Percentiles rank a stretch among this genome's conserved stretches.
Conservation (phyloP, 192 early-diverging fungal genomes). For the Backusella macrospora region DNA sequence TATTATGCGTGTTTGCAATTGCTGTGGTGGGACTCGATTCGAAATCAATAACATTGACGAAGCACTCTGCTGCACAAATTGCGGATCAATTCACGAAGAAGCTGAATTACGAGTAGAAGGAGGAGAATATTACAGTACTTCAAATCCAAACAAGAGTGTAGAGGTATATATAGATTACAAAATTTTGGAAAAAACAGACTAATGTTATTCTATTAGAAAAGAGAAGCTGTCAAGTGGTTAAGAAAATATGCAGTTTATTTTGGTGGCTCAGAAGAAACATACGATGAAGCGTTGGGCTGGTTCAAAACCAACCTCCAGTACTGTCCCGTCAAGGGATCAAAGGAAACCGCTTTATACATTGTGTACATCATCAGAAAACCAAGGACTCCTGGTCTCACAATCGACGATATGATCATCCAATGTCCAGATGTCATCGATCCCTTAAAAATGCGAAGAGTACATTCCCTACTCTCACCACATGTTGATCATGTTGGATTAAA, state of each 20-base stretch:
- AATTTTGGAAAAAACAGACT: neutral
- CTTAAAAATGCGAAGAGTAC: neutral
- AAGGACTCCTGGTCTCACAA: neutral
- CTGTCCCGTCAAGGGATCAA: neutral
- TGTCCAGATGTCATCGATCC: neutral
- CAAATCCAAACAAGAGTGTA: neutral
- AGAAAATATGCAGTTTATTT: neutral
- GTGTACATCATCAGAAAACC: neutral
- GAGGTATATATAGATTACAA: neutral
- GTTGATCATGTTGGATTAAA: neutral
- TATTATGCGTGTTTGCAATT: neutral
- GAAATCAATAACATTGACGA: neutral
- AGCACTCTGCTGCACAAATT: neutral
- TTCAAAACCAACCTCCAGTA: neutral
- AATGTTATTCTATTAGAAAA: neutral
- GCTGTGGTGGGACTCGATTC: neutral
- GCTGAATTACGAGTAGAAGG: neutral
- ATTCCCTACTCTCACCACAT: neutral
- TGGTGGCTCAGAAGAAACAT: neutral
- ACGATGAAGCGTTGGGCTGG: neutral
- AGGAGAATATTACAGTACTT: neutral
- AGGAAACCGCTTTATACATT: neutral
- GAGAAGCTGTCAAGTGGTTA: neutral
- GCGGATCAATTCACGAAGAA: neutral
- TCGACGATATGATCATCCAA: neutral